A percentile compares a stretch with the other conserved stretches of the same genome.
Evolutionary conservation across 495 filamentous ascomycete genomes (phyloP).

Genomic region (Penicillium cosmopolitanum): DNA sequence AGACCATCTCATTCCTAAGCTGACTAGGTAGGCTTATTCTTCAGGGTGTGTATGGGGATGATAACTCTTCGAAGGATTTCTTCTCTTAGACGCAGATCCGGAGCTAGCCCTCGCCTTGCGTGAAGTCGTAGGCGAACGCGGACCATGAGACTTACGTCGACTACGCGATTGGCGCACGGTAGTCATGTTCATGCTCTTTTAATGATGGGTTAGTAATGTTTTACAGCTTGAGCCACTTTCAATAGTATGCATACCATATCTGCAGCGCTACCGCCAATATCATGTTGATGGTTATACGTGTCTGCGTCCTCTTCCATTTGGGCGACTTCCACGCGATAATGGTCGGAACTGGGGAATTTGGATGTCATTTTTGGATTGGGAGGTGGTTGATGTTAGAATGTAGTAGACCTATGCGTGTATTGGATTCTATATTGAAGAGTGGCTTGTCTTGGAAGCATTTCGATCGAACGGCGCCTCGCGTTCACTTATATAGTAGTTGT

Average conservation of each 20-base stretch:
- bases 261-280: neutral
- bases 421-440: too few relatives aligned
- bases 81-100: slow-evolving; percentile 25
- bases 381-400: neutral
- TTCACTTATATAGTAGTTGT: neutral
- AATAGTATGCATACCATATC: neutral
- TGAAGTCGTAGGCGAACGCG: slow-evolving; percentile 25
- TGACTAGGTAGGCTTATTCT: neutral
- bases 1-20: neutral
- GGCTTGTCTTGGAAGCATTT: too few relatives aligned
- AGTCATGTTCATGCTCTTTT: neutral
- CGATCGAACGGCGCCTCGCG: neutral
- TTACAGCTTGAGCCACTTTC: neutral
- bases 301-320: slow-evolving; percentile 14
- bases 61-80: slow-evolving; percentile 8
- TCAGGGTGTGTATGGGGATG: slow-evolving; percentile 8
- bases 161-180: slow-evolving; percentile 1
- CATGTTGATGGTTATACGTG: slow-evolving; percentile 6
- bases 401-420: neutral
- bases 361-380: slow-evolving; percentile 5
- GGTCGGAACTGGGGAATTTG: slow-evolving; percentile 12
- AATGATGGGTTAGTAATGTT: neutral
- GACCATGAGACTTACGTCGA: slow-evolving; percentile 8
- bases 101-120: slow-evolving; percentile 17
- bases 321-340: slow-evolving; percentile 13